Evolutionary conservation across 73 alveolate genomes (phyloP).

Genomic region (Blepharisma japonicum): DNA sequence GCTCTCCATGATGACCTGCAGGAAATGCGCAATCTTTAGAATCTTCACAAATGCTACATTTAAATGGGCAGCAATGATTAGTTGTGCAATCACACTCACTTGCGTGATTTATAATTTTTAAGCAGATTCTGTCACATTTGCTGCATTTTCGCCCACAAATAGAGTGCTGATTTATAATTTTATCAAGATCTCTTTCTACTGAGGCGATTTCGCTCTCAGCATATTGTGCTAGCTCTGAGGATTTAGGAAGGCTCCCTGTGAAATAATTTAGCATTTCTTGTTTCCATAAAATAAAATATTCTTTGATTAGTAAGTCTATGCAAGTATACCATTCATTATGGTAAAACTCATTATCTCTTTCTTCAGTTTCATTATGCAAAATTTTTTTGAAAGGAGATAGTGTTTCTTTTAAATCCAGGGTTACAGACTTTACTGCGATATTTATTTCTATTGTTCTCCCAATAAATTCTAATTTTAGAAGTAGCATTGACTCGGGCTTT

Average conservation of each 20-base stretch:
- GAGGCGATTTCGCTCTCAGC: not conserved
- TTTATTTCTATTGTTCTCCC: not conserved
- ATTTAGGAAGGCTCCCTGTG: not conserved
- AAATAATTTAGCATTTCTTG: not conserved
- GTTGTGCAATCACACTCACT: slow-evolving; percentile 2
- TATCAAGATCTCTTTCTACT: not conserved
- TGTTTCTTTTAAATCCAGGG: not conserved
- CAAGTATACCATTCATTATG: not conserved
- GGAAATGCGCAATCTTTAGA: not conserved
- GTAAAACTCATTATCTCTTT: not conserved
- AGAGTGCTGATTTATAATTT: not conserved
- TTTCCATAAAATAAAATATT: not conserved
- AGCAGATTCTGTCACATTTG: not conserved
- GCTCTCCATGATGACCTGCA: slow-evolving; percentile 26
- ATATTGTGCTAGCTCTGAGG: not conserved
- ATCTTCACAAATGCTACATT: not conserved
- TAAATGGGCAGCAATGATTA: not conserved
- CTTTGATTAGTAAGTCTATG: not conserved
- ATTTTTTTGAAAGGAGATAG: not conserved
- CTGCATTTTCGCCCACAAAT: not conserved
- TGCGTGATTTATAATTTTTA: not conserved
- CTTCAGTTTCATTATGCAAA: not conserved
- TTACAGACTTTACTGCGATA: not conserved
- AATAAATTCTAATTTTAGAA: not conserved
- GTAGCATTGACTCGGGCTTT: not conserved